Evolutionary conservation across 2,329 filamentous ascomycete genomes (phyloP), one percentile per base, ranked within the genome.

Genomic region (Purpureocillium lavendulum): DNA sequence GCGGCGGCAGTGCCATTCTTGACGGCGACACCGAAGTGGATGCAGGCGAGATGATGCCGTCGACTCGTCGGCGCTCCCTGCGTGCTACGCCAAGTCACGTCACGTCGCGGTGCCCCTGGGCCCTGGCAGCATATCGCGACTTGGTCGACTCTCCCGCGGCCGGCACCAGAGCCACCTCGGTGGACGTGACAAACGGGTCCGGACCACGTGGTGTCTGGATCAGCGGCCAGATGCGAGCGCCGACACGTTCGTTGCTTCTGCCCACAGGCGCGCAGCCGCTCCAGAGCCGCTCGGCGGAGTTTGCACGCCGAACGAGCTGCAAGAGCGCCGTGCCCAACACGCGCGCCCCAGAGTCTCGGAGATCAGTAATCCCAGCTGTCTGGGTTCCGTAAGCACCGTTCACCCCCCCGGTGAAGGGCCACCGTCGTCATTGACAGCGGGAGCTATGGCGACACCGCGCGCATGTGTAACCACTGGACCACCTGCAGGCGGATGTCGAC

Each of bases 361-460:
- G 24, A 35, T 43, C 29, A 40, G 33, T 31, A 16, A 38, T 38
- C 26, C 30, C 28, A 16, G 35, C 14, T 12, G 33, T 18, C 30
- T 24, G 34, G 35, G 35, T 26, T 26, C 21, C 21, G 21, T 26
- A 26, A 26, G 6, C 21, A 26, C 21, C 21, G 10, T 10, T 6
- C 21, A 10, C 21, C 21, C 21, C 21, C 21, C 6, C 21, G 21
- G n/a, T n/a, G n/a, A n/a, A 26, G 16, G 11, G 32, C 28, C 34
- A 21, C 30, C 21, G 30, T 18, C 16, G 11, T 33, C 32, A 35
- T 13, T 40, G 38, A 40, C 31, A 43, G 38, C 35, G 30, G 36
- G 29, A 42, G 36, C 36, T 15, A 29, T 33, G 38, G 28, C 40
- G 36, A 39, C 36, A 33, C 35, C 10, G 33, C 28, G 33, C 28